Base-by-base conservation (phyloP, 1,284 basidiomycete species). In the Microbotryum saponariae region DNA sequence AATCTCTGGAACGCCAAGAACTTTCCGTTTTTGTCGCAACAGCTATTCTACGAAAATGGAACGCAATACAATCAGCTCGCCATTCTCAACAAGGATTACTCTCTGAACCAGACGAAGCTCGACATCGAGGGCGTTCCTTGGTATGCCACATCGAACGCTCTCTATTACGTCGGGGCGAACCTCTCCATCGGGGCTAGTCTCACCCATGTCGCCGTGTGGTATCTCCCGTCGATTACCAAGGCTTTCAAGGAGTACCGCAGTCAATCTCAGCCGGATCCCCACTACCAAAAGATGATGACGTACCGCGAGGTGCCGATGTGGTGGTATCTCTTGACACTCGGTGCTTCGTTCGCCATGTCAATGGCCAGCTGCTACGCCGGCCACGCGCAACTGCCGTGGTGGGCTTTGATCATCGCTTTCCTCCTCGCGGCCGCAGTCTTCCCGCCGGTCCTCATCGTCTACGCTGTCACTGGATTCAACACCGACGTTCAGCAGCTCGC, bases 81-180 rank as follows among this genome's bases (percentile, higher is more conserved):
- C 56, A 93, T 94, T 69, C 78, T 94, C 50, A 92, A 91, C 72
- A 88, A 88, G 16, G 90, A 93, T 0, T 77, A 92, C 44, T 88
- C 89, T 60, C 80, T 94, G 58, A 91, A 89, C 73, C 83, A 84
- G 23, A 91, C 63, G 16, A 59, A 59, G 1, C 69, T 70, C 42
- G 62, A 18, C 4, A 51, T 47, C 18, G 60, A 70, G 33, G 68
- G 68, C 2, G 25, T 67, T 1, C 65, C 69, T 0, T 64, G 60
- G 59, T 70, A 65, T 49, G 57, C 68, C 3, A 49, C 62, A 0
- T 55, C 58, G 5, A 66, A 64, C 31, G 60, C 60, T 1, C 47
- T 62, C 23, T 67, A 59, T 47, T 61, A 60, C 45, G 51, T 69
- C 46, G 69, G 62, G 12, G 57, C 56, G 48, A 70, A 64, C 68